Evolutionary conservation across 805 yeast species (phyloP).

Genomic region (Ogataea nakhonphanomensis): DNA sequence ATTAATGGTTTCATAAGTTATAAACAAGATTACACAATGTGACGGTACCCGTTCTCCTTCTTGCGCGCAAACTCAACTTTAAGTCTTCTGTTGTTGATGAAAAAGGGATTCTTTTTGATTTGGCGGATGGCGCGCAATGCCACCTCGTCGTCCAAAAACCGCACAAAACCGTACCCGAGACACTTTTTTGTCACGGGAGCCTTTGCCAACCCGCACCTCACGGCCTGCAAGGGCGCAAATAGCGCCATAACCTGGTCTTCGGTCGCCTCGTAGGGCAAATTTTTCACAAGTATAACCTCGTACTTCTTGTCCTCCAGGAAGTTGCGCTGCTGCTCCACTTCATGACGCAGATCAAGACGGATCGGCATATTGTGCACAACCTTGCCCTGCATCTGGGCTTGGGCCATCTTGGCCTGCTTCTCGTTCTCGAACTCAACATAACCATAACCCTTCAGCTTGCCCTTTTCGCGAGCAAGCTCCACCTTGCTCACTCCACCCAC

Average conservation of each 20-base stretch:
- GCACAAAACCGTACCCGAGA: constrained; percentile 60
- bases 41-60: constrained; percentile 21
- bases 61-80: constrained; percentile 28
- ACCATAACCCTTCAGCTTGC: constrained; percentile 27
- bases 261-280: constrained; percentile 26
- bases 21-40: constrained; percentile 21
- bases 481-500: constrained; percentile 23
- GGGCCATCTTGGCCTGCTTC: constrained; percentile 24
- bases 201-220: constrained; percentile 28
- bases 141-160: constrained; percentile 43
- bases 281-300: constrained; percentile 27
- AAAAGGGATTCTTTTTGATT: constrained; percentile 42
- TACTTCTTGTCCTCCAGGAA: constrained; percentile 14
- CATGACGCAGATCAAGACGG: constrained; percentile 18
- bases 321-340: constrained; percentile 3
- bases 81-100: constrained; percentile 25
- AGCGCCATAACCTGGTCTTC: constrained; percentile 27
- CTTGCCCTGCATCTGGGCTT: constrained; percentile 31
- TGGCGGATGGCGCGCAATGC: constrained; percentile 45
- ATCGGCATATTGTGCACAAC: constrained; percentile 30
- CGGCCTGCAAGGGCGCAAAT: constrained; percentile 26
- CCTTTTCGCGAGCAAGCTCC: constrained; percentile 14
- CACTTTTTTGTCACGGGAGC: constrained; percentile 29
- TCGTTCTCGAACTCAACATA: constrained; percentile 21
- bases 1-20: too few species aligned